Evolutionary conservation across 2,329 filamentous ascomycete species (phyloP).

Genomic region (Immersiporthe knoxdaviesiana): DNA sequence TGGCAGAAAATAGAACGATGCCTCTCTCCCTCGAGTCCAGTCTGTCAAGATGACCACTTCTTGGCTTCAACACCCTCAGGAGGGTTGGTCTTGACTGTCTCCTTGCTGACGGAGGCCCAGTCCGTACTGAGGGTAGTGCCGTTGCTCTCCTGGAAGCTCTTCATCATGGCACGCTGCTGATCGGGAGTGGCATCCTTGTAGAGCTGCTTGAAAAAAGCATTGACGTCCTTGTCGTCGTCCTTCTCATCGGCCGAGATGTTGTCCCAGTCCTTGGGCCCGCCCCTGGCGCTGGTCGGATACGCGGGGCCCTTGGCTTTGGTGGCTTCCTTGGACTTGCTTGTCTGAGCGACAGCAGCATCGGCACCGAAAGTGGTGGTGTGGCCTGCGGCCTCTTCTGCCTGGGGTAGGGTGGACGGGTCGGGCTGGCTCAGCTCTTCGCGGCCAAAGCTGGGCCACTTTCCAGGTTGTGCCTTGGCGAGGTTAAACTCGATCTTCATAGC

Average conservation of each 20-base stretch:
- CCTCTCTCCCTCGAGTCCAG: not conserved
- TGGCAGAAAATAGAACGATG: not conserved
- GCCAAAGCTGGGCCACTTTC: slow-evolving; percentile 41
- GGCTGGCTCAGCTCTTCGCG: slow-evolving; percentile 31
- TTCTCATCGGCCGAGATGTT: slow-evolving; percentile 63
- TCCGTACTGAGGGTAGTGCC: slow-evolving; percentile 91
- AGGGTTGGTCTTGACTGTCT: slow-evolving; percentile 71
- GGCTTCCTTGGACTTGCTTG: not conserved
- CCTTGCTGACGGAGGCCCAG: slow-evolving; percentile 79
- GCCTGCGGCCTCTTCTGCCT: not conserved
- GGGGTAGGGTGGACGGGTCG: not conserved
- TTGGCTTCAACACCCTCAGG: slow-evolving; percentile 79
- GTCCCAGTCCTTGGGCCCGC: slow-evolving; percentile 91
- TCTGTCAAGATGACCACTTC: slow-evolving; percentile 56
- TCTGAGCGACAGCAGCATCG: not conserved
- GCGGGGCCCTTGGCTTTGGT: slow-evolving; percentile 46
- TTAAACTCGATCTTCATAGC: slow-evolving; percentile 42
- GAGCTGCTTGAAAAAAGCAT: slow-evolving; percentile 87
- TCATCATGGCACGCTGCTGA: slow-evolving; percentile 92
- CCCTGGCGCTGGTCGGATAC: slow-evolving; percentile 86
- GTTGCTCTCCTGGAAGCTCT: slow-evolving; percentile 92
- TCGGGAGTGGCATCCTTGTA: slow-evolving; percentile 79
- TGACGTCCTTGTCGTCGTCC: slow-evolving; percentile 67
- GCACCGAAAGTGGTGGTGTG: not conserved
- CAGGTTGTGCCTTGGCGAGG: slow-evolving; percentile 36